Percentiles rank a stretch among this genome's conserved stretches.
Evolutionary conservation across 2,329 filamentous ascomycete genomes (phyloP).

Genomic region (Hymenoscyphus infarciens): DNA sequence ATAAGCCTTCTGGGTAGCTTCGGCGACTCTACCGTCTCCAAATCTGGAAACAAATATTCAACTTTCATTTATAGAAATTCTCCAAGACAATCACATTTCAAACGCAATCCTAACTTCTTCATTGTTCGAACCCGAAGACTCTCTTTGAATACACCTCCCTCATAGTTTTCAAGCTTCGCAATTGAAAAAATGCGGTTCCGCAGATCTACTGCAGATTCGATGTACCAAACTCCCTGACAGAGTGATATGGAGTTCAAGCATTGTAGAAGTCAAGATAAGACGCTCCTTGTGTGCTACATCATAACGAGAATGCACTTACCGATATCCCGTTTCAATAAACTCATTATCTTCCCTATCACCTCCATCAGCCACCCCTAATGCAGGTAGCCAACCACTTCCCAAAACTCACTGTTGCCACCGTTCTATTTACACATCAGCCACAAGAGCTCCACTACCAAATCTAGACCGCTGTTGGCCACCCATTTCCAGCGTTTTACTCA

Average conservation of each 20-base stretch:
- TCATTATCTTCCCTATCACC: conserved; percentile 35
- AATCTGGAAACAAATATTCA: background rate
- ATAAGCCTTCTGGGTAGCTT: background rate
- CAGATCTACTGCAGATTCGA: background rate
- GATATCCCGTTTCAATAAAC: conserved; percentile 37
- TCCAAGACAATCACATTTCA: too few relatives aligned
- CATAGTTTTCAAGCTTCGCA: background rate
- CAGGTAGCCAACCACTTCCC: background rate
- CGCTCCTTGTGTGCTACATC: too few relatives aligned
- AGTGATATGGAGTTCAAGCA: too few relatives aligned
- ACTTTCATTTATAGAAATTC: too few relatives aligned
- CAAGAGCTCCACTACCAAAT: background rate
- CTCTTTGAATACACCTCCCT: background rate
- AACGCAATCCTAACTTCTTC: too few relatives aligned
- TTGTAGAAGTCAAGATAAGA: too few relatives aligned
- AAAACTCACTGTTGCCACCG: conserved; percentile 16
- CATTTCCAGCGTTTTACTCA: background rate
- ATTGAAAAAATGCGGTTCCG: background rate
- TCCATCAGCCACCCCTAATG: background rate
- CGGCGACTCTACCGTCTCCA: background rate
- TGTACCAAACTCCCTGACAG: background rate
- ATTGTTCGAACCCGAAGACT: background rate
- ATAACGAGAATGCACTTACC: conserved; percentile 20
- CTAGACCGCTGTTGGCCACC: background rate
- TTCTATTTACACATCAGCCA: conserved; percentile 1